Evolutionary conservation across 257 asterid genomes (phyloP).

Genomic region (Paulownia fortunei): DNA sequence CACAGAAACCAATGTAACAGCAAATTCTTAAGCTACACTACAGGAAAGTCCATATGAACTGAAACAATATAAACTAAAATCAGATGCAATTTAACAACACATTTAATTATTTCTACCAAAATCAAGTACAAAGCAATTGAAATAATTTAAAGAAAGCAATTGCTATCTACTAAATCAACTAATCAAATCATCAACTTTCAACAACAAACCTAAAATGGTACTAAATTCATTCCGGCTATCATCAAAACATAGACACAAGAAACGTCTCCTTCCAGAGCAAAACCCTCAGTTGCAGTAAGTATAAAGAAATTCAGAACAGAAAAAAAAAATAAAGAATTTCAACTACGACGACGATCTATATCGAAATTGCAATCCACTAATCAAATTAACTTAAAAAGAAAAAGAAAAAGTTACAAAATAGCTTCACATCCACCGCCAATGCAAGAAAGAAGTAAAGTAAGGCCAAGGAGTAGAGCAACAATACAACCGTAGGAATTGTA

Average conservation of each 20-base stretch:
- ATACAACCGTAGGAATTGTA: slow-evolving; percentile 1
- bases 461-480: slow-evolving; percentile 12
- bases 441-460: not conserved
- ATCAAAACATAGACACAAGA: not conserved
- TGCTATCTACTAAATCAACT: not conserved
- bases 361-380: slow-evolving; percentile 13
- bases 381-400: slow-evolving; percentile 24
- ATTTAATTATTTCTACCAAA: slow-evolving; percentile 3
- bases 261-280: not conserved
- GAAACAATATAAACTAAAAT: not conserved
- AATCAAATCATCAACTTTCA: slow-evolving; percentile 6
- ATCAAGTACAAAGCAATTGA: slow-evolving; percentile 7
- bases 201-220: not conserved
- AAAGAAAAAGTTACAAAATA: not conserved
- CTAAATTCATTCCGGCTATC: not conserved
- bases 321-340: not conserved
- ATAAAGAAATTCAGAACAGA: not conserved
- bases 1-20: not conserved
- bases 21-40: not conserved
- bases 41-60: not conserved
- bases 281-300: not conserved
- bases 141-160: slow-evolving; percentile 6
- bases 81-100: slow-evolving; percentile 2
- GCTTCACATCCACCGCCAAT: slow-evolving; percentile 15
- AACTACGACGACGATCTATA: slow-evolving; percentile 26